phyloP scores from a whole-genome alignment of 805 yeast species.

The Saturnispora serradocipensis region DNA sequence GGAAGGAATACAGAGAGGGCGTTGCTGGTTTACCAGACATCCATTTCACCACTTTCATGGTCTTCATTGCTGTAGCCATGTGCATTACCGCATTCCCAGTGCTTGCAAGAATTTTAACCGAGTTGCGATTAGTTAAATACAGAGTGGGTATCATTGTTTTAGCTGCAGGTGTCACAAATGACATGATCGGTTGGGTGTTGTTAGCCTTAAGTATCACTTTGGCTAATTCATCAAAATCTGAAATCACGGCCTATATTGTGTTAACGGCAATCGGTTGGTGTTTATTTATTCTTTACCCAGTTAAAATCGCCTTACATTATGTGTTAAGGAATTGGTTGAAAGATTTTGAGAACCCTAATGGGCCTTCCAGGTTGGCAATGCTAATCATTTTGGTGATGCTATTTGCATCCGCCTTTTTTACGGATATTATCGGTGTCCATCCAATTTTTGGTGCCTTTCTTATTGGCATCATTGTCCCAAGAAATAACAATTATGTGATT shows the following conservation, averaged over 20 bases:
- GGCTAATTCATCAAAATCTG: conserved; percentile 63
- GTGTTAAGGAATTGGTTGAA: conserved; percentile 34
- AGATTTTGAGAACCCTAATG: conserved; percentile 41
- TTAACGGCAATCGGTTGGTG: conserved; percentile 65
- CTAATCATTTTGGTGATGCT: conserved; percentile 46
- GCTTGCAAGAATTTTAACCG: conserved; percentile 67
- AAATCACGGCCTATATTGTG: conserved; percentile 60
- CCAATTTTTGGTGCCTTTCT: conserved; percentile 81
- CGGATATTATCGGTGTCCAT: conserved; percentile 80
- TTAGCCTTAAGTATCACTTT: conserved; percentile 68
- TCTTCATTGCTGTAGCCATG: conserved; percentile 75
- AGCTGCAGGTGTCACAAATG: conserved; percentile 78
- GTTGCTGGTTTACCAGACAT: conserved; percentile 29
- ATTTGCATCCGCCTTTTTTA: conserved; percentile 63
- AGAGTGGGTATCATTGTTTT: conserved; percentile 66
- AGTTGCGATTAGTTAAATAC: conserved; percentile 58
- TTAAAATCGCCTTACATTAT: conserved; percentile 39
- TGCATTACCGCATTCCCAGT: conserved; percentile 85
- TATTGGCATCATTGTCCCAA: conserved; percentile 66
- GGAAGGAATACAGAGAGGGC: conserved; percentile 40
- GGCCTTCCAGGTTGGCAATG: conserved; percentile 57
- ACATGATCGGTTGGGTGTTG: conserved; percentile 72
- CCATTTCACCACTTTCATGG: conserved; percentile 66
- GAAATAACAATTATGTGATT: conserved; percentile 66
- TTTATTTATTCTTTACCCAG: conserved; percentile 47